Evolutionary conservation across 805 yeast genomes (phyloP).

Genomic region (Wickerhamomyces subpelliculosus): DNA sequence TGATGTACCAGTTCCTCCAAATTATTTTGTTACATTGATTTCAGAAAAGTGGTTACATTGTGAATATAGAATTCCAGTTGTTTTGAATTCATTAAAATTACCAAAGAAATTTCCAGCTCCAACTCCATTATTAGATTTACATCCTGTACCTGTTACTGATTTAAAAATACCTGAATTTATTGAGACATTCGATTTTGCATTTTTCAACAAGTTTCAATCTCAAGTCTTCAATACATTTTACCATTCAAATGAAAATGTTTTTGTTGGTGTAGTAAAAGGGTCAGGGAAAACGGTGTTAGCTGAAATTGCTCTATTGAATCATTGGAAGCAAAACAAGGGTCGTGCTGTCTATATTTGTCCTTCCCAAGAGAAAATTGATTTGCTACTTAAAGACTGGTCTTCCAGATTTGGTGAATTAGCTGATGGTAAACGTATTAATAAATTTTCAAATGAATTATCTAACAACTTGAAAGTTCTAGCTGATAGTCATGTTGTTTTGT

Average conservation of each 20-base stretch:
- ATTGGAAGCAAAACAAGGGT: constrained; percentile 66
- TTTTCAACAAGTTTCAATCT: constrained; percentile 69
- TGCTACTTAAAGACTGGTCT: constrained; percentile 43
- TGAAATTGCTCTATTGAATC: constrained; percentile 63
- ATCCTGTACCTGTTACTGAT: constrained; percentile 41
- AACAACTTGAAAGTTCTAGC: constrained; percentile 51
- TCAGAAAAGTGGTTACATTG: constrained; percentile 87
- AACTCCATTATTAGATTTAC: constrained; percentile 48
- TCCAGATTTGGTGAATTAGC: constrained; percentile 38
- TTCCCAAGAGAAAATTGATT: constrained; percentile 46
- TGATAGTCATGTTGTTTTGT: constrained; percentile 57
- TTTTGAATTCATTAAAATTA: constrained; percentile 40
- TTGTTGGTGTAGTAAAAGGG: constrained; percentile 71
- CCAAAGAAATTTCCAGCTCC: constrained; percentile 64
- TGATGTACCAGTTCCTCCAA: constrained; percentile 54
- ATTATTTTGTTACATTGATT: constrained; percentile 60
- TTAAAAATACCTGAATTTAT: constrained; percentile 42
- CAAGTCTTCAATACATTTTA: constrained; percentile 59
- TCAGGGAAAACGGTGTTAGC: constrained; percentile 69
- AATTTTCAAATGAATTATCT: constrained; percentile 45
- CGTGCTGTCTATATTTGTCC: constrained; percentile 72
- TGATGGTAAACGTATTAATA: constrained; percentile 51
- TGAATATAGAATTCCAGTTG: constrained; percentile 53
- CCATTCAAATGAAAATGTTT: constrained; percentile 47
- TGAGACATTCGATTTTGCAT: constrained; percentile 36